phyloP scores from a whole-genome alignment of 78 protist genomes.

The Monosiga brevicollis region DNA sequence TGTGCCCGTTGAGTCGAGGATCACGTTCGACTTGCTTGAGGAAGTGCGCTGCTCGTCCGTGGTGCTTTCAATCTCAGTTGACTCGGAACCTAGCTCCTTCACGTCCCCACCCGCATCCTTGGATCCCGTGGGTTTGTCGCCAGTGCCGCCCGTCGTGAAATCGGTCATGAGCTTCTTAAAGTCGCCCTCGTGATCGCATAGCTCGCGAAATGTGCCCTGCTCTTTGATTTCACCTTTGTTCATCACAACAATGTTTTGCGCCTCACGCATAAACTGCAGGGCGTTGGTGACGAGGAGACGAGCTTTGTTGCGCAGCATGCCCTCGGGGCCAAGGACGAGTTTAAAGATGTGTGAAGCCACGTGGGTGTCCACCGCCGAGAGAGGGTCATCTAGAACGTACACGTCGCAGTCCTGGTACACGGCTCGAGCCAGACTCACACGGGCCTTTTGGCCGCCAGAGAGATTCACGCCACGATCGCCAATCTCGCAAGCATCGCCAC shows the following conservation, averaged over 20 bases:
- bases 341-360: slow-evolving; percentile 58
- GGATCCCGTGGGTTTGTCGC: background rate
- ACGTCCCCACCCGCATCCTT: background rate
- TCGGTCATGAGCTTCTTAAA: background rate
- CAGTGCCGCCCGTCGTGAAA: background rate
- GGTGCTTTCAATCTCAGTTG: too few relatives aligned
- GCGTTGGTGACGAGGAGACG: slow-evolving; percentile 73
- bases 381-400: slow-evolving; percentile 75
- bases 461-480: slow-evolving; percentile 95
- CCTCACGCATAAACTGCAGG: slow-evolving; percentile 11
- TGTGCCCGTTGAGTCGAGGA: too few relatives aligned
- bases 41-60: too few relatives aligned
- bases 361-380: slow-evolving; percentile 82
- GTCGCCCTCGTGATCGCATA: background rate
- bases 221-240: slow-evolving; percentile 26
- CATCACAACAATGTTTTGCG: slow-evolving; percentile 35
- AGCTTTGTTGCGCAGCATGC: slow-evolving; percentile 38
- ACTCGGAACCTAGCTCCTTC: background rate
- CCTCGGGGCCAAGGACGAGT: slow-evolving; percentile 31
- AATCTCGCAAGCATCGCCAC: slow-evolving; percentile 66
- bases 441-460: slow-evolving; percentile 93
- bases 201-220: slow-evolving; percentile 13
- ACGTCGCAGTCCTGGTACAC: slow-evolving; percentile 64
- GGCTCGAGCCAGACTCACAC: slow-evolving; percentile 85
- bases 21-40: too few relatives aligned